These are phyloP conservation scores for Trichosporon sp. DNA, from an alignment of 1,284 basidiomycete species.

Conservation along the genomic window DNA sequence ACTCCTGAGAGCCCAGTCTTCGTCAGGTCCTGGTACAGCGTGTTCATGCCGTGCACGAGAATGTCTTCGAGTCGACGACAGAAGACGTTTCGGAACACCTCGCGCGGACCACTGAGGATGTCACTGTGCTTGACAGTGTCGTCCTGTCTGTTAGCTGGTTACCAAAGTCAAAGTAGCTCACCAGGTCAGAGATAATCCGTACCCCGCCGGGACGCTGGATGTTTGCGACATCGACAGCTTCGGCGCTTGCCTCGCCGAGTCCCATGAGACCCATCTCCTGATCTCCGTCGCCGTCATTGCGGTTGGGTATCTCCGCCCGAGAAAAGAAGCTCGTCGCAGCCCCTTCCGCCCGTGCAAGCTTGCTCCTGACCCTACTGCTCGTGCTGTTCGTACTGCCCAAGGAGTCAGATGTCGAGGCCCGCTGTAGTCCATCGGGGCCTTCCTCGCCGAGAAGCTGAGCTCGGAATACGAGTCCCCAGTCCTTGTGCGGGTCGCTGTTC, in stretches of 20 bases:
- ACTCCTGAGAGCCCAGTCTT: conserved; percentile 63
- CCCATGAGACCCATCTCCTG: conserved; percentile 23
- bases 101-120: conserved; percentile 64
- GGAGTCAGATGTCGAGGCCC: background rate
- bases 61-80: conserved; percentile 60
- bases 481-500: conserved; percentile 44
- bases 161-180: conserved; percentile 3
- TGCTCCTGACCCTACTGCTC: background rate
- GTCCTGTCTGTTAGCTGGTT: conserved; percentile 50
- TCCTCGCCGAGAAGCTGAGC: conserved; percentile 21
- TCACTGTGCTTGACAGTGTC: conserved; percentile 82
- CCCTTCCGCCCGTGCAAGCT: background rate
- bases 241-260: conserved; percentile 18
- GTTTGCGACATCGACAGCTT: conserved; percentile 20
- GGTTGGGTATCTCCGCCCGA: conserved; percentile 12
- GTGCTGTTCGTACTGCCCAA: background rate
- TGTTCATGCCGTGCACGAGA: conserved; percentile 75
- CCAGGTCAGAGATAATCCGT: conserved; percentile 80
- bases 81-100: conserved; percentile 60
- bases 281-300: conserved; percentile 19
- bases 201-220: conserved; percentile 44
- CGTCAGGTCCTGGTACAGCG: conserved; percentile 68
- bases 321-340: conserved; percentile 13
- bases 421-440: conserved; percentile 4
- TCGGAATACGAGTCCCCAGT: conserved; percentile 22